phyloP scores from a whole-genome alignment of 2,329 filamentous ascomycete genomes.

The Aureobasidium sp. region DNA sequence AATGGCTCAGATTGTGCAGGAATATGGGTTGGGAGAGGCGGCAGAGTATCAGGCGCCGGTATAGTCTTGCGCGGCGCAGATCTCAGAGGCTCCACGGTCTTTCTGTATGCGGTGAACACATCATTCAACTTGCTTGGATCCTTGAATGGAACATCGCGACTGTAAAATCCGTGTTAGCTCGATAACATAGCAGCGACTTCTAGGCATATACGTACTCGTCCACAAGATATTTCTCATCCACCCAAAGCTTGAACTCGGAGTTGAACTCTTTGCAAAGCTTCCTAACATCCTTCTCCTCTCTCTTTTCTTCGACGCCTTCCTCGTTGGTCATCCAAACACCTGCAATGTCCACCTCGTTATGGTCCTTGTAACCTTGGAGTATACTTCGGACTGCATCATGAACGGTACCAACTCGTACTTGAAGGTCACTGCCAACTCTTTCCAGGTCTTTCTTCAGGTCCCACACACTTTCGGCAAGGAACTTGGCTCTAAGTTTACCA shows the following conservation, averaged over 20 bases:
- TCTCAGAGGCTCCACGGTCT: slow-evolving; percentile 63
- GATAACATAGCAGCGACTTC: neutral
- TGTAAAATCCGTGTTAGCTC: slow-evolving; percentile 28
- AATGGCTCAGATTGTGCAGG: slow-evolving; percentile 58
- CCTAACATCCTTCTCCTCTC: slow-evolving; percentile 53
- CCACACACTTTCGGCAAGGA: slow-evolving; percentile 66
- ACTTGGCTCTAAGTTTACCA: slow-evolving; percentile 63
- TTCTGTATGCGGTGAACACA: slow-evolving; percentile 68
- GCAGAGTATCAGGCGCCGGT: slow-evolving; percentile 50
- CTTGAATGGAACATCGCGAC: slow-evolving; percentile 57
- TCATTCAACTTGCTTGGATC: slow-evolving; percentile 58
- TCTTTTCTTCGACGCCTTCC: slow-evolving; percentile 60
- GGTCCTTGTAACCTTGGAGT: slow-evolving; percentile 39
- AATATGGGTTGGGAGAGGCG: slow-evolving; percentile 50
- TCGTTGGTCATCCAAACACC: slow-evolving; percentile 70
- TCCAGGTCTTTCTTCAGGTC: slow-evolving; percentile 59
- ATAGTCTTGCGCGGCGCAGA: slow-evolving; percentile 54
- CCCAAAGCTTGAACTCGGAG: slow-evolving; percentile 58
- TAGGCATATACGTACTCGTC: slow-evolving; percentile 57
- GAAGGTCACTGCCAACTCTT: slow-evolving; percentile 52
- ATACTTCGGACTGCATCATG: slow-evolving; percentile 54
- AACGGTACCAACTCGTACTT: slow-evolving; percentile 56
- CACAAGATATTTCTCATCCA: slow-evolving; percentile 71
- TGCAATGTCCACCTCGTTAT: slow-evolving; percentile 42
- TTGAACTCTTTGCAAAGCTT: slow-evolving; percentile 46